Conservation (phyloP, 371 early-diverging fungal genomes). For the Mucor plumbeus region DNA sequence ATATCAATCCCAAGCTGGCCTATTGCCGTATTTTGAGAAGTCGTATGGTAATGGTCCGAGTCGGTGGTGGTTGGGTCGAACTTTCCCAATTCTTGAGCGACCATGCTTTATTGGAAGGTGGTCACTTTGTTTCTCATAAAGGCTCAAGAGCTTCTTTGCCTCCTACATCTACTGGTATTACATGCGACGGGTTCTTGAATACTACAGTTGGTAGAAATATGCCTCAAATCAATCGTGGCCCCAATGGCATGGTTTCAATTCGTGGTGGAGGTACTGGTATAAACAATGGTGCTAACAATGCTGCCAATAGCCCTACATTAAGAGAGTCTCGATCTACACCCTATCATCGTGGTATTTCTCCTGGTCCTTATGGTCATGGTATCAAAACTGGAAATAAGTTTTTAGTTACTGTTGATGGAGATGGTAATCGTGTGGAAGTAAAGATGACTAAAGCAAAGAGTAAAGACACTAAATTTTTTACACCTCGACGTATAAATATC, state of each 20-base stretch:
- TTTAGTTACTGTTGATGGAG: constrained; percentile 47
- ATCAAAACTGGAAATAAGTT: constrained; percentile 56
- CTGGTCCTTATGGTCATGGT: constrained; percentile 42
- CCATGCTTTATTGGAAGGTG: constrained; percentile 47
- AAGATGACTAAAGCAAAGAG: constrained; percentile 53
- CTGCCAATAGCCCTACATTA: constrained; percentile 4
- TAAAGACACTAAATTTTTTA: constrained; percentile 43
- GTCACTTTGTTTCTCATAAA: constrained; percentile 31
- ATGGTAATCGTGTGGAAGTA: constrained; percentile 52
- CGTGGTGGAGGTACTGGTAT: constrained; percentile 12
- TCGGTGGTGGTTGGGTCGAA: constrained; percentile 83
- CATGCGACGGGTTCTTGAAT: constrained; percentile 34
- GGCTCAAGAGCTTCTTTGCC: constrained; percentile 17
- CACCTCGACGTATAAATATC: constrained; percentile 42
- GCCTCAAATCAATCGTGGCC: constrained; percentile 9
- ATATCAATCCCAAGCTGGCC: constrained; percentile 69
- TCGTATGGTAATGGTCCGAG: constrained; percentile 80
- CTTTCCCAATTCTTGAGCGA: constrained; percentile 62
- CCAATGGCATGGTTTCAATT: constrained; percentile 14
- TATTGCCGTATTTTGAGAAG: constrained; percentile 75
- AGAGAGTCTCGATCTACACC: constrained; percentile 48
- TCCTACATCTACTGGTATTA: constrained; percentile 8
- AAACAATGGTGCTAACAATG: background rate
- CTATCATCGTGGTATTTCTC: constrained; percentile 38
- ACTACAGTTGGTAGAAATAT: constrained; percentile 23